Evolutionary conservation across 805 yeast genomes (phyloP).

Genomic region (Vanderwaltozyma polyspora): DNA sequence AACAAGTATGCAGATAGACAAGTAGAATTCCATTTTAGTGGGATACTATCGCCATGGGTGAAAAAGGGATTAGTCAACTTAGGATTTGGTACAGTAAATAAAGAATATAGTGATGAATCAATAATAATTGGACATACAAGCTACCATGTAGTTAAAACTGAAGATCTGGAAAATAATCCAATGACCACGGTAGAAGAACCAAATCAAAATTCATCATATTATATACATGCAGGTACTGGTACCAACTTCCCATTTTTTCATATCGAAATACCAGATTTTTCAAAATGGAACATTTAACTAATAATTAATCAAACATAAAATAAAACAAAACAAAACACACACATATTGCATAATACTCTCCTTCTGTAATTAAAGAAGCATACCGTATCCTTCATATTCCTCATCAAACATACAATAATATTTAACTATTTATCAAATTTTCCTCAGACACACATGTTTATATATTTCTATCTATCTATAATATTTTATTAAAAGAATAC

Average conservation of each 20-base stretch:
- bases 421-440: too few relatives aligned
- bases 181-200: slow-evolving; percentile 3
- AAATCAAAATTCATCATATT: slow-evolving; percentile 5
- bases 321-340: too few relatives aligned
- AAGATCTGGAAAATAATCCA: slow-evolving; percentile 7
- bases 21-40: slow-evolving; percentile 83
- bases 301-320: too few relatives aligned
- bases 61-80: slow-evolving; percentile 61
- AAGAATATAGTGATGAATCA: slow-evolving; percentile 26
- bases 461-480: too few relatives aligned
- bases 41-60: slow-evolving; percentile 79
- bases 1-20: slow-evolving; percentile 67
- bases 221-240: slow-evolving; percentile 21
- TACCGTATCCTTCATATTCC: too few relatives aligned
- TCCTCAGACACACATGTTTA: too few relatives aligned
- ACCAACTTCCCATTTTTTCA: slow-evolving; percentile 28
- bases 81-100: slow-evolving; percentile 60
- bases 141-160: slow-evolving; percentile 20
- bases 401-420: too few relatives aligned
- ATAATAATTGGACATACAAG: slow-evolving; percentile 25
- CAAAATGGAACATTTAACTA: slow-evolving; percentile 18
- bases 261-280: slow-evolving; percentile 27
- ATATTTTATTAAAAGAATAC: too few relatives aligned
- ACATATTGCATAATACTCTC: too few relatives aligned
- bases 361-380: too few relatives aligned